These are phyloP conservation scores for Tricholoma furcatifolium DNA, from an alignment of 768 basidiomycete species.

Conservation along the genomic window DNA sequence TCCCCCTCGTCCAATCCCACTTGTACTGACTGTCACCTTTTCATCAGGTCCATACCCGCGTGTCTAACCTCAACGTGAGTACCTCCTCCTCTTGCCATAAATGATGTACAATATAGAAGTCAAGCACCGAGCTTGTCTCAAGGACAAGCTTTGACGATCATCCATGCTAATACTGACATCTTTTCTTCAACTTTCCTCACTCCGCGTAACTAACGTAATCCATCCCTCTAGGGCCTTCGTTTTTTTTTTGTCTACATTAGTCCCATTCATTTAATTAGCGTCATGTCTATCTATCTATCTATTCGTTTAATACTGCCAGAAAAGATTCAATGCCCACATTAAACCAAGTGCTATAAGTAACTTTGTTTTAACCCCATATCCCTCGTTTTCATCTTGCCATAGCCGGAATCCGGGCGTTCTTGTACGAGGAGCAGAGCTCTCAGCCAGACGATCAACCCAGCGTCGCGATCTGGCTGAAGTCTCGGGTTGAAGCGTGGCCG, in stretches of 20 bases:
- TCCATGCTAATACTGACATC: slow-evolving; percentile 90
- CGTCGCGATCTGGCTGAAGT: slow-evolving; percentile 38
- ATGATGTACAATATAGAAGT: slow-evolving; percentile 83
- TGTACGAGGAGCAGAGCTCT: slow-evolving; percentile 27
- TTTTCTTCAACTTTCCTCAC: not conserved
- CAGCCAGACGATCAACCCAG: slow-evolving; percentile 53
- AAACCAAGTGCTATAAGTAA: slow-evolving; percentile 37
- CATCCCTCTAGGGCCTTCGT: not conserved
- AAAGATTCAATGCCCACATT: slow-evolving; percentile 67
- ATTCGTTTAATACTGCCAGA: slow-evolving; percentile 43
- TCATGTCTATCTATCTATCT: not conserved
- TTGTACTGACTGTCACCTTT: slow-evolving; percentile 7
- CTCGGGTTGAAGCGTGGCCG: slow-evolving; percentile 33
- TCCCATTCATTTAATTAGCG: not conserved
- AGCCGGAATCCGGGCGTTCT: slow-evolving; percentile 24
- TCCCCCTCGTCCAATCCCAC: slow-evolving; percentile 9
- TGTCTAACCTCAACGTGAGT: slow-evolving; percentile 25
- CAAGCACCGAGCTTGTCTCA: slow-evolving; percentile 84
- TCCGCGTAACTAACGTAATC: not conserved
- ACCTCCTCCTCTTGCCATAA: slow-evolving; percentile 10
- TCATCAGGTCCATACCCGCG: not conserved
- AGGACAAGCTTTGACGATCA: slow-evolving; percentile 72
- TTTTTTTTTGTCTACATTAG: not conserved
- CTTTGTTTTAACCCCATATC: slow-evolving; percentile 41
- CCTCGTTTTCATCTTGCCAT: slow-evolving; percentile 29